Percentiles rank a stretch among this genome's conserved stretches.
Evolutionary conservation across 192 early-diverging fungal species (phyloP).

Genomic region (Rhizophagus sp.): DNA sequence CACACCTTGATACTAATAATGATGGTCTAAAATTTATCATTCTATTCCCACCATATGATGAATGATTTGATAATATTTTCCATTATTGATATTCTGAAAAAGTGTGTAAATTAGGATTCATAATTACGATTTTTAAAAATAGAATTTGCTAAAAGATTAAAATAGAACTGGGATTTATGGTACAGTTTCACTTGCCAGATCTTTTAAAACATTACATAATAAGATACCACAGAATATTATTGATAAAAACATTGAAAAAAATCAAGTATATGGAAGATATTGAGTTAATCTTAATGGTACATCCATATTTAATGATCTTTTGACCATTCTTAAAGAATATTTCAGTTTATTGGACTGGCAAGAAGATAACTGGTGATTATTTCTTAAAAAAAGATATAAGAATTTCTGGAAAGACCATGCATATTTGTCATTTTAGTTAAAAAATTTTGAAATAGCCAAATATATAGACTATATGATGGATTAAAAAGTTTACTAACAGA

Average conservation of each 20-base stretch:
- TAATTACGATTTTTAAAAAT: constrained; percentile 6
- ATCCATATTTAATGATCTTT: neutral
- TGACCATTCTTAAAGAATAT: neutral
- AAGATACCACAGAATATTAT: neutral
- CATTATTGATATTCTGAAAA: neutral
- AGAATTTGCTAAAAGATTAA: neutral
- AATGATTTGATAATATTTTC: neutral
- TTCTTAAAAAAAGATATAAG: neutral
- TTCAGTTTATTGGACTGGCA: neutral
- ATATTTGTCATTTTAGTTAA: neutral
- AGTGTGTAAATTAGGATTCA: neutral
- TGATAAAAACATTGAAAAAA: neutral
- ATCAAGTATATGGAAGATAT: neutral
- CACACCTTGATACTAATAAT: neutral
- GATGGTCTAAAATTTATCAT: neutral
- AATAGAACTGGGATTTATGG: neutral
- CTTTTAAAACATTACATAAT: neutral
- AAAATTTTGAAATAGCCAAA: neutral
- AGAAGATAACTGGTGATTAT: too few relatives aligned
- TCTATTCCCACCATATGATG: neutral
- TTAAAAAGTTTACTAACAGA: neutral
- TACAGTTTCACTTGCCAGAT: neutral
- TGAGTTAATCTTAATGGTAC: neutral
- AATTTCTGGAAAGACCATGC: neutral
- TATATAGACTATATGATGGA: neutral